Conservation (phyloP, 2,329 filamentous ascomycete genomes). For the Botrytis pseudocinerea region DNA sequence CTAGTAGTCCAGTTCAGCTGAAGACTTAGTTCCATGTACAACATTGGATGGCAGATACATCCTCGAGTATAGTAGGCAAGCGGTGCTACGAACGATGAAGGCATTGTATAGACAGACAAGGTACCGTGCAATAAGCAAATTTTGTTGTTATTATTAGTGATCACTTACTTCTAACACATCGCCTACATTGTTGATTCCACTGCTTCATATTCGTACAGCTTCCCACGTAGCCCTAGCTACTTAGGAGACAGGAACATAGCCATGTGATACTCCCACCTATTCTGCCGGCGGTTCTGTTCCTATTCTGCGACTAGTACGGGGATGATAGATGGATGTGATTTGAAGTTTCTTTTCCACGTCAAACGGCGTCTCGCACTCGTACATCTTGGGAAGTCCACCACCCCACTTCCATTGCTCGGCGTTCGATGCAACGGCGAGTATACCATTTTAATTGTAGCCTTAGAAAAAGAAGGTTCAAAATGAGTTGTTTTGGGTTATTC, state of each 20-base stretch:
- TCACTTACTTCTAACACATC: not conserved
- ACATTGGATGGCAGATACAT: constrained; percentile 4
- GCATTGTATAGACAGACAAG: not conserved
- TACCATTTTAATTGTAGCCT: not conserved
- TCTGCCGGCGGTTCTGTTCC: not conserved
- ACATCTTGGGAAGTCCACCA: not conserved
- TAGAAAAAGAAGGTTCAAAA: not conserved
- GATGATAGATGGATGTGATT: constrained; percentile 3
- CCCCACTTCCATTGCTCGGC: not conserved
- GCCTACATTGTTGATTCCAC: not conserved
- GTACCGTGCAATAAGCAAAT: not conserved
- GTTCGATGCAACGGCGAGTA: not conserved
- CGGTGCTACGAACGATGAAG: constrained; percentile 9
- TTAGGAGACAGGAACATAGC: not conserved
- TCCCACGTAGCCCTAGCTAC: not conserved
- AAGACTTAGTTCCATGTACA: constrained; percentile 9
- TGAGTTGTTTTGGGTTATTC: not conserved
- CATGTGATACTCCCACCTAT: not conserved
- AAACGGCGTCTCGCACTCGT: constrained; percentile 15
- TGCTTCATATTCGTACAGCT: not conserved
- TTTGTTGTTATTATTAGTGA: not conserved
- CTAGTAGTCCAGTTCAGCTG: constrained; percentile 12
- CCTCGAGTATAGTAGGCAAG: not conserved
- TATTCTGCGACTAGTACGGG: not conserved
- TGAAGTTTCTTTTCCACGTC: constrained; percentile 5